Evolutionary conservation across 2,329 filamentous ascomycete genomes (phyloP), one percentile per base, ranked within the genome.

Genomic region (Scedosporium boydii): DNA sequence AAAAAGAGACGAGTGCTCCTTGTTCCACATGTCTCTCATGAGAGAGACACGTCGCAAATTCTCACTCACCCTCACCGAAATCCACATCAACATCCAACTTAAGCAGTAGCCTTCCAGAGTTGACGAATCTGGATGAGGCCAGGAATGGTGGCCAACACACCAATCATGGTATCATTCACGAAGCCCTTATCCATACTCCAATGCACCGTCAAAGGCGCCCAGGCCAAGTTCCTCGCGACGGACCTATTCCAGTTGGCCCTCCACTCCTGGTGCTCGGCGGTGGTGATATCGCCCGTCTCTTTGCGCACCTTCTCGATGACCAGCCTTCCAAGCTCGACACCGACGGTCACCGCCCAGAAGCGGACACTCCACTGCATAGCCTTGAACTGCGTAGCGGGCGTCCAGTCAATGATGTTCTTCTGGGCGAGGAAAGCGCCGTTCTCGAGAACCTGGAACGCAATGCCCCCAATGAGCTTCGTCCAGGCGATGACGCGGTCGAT

Each of bases 161-260:
- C 70, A 10, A 77, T 66, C 4, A 68, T 65, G 21, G 67, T 64
- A 42, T 78, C 75, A 41, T 67, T 67, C 46, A 77, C 67, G 56
- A 68, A 66, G 6, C 89, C 90, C 63, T 83, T 77, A 64, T 89
- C 85, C 48, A 87, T 73, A 69, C 90, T 88, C 88, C 90, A 96
- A 77, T 97, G 91, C 27, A 93, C 70, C 65, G 90, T 93, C 71
- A 96, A 78, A 38, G 93, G 91, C 62, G 89, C 85, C 86, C 90
- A 96, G 38, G 88, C 86, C 65, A 85, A 71, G 74, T 91, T 92
- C 51, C 87, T 82, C 21, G 86, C 78, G 61, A 93, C 75, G 70
- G 87, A 83, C 70, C 82, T 85, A 79, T 82, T 87, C 84, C 84
- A 92, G 64, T 76, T 71, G 12, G 67, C 70, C 53, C 69, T 68